Base-by-base conservation (phyloP, 192 early-diverging fungal genomes). In the Backusella liffmaniae region DNA sequence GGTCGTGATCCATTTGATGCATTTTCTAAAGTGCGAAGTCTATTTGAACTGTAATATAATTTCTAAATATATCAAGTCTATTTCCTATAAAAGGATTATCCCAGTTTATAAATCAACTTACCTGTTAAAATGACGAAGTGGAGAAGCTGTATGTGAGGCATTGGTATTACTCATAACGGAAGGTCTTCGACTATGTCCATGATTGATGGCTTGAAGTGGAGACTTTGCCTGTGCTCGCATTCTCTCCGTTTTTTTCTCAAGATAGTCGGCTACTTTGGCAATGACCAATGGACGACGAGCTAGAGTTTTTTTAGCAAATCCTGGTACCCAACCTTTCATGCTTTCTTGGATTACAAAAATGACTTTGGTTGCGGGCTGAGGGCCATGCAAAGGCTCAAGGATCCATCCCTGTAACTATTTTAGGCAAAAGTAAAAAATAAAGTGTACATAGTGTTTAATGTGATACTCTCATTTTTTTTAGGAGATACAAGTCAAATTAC, bases 391-490 rank as follows among this genome's bases (percentile, higher is more conserved):
- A 23, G 88, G 88, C 56, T 89, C 84, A 26, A 89, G 73, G 44
- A 89, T 84, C 88, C 88, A 89, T 23, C 88, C 88, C 71, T 85
- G 85, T 15, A 89, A 75, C 78, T 82, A 70, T 69, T 36, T 76
- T 69, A 75, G 15, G 30, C 39, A 44, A 51, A 41, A 39, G 37
- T 12, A 39, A 39, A 39, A 39, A 39, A 39, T 39, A 39, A 41
- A 41, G 32, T 8, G 15, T 32, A 36, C 12, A 23, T 18, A 35
- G 49, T 26, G 23, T 51, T 37, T 32, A 68, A 70, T 69, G 35
- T 29, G 51, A 21, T 69, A n/a, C 32, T 76, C 66, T 76, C 23
- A 46, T 39, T 67, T 59, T 51, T 56, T 76, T 32, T 51, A 32
- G 15, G 21, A 39, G 29, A 30, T 53, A 30, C 5, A n/a, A 59